Evolutionary conservation across 2,329 filamentous ascomycete species (phyloP), one percentile per base, ranked within the genome.

Genomic region (Paramyrothecium sp.): DNA sequence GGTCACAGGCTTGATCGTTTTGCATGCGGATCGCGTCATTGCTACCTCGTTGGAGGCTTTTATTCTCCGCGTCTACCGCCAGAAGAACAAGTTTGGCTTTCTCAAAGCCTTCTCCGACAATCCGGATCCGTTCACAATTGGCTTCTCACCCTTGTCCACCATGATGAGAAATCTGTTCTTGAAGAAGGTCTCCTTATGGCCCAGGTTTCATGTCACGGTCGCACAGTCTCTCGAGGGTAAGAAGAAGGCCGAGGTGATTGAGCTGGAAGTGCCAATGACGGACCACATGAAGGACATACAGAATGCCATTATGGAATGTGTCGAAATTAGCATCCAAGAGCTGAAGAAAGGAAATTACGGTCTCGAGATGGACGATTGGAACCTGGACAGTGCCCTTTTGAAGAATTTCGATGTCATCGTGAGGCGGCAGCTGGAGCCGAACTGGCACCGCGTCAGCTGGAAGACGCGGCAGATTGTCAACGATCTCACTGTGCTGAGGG

Each of bases 291-390:
- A 84, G 59, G 88, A 92, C 47, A 97, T 99, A 46, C 95, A 99
- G 69, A 94, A 91, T 61, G 93, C 95, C 23, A 89, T 98, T 58
- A 85, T 99, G 74, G 94, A 98, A 70, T 99, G 95, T 69, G 93
- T 99, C 19, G 94, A 98, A 73, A 89, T 92, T 64, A 97, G 92
- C 69, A 95, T 99, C 63, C 87, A 90, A 56, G 95, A 99, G 74
- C 82, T 99, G 48, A 96, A 94, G 71, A 98, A 96, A 75, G 85
- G 87, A 19, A 98, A 97, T 68, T 84, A 87, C 1, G 93, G 92
- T 2, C 79, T 99, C 7, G 94, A 98, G 65, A 93, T 98, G 87
- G 93, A 96, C 58, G 93, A 97, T 68, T 98, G 94, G 94, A 97
- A 92, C 53, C 80, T 97, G 19, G 94, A 98, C 72, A 97, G 91